Evolutionary conservation across 345 rosid genomes (phyloP).

Genomic region (Lumnitzera racemosa): DNA sequence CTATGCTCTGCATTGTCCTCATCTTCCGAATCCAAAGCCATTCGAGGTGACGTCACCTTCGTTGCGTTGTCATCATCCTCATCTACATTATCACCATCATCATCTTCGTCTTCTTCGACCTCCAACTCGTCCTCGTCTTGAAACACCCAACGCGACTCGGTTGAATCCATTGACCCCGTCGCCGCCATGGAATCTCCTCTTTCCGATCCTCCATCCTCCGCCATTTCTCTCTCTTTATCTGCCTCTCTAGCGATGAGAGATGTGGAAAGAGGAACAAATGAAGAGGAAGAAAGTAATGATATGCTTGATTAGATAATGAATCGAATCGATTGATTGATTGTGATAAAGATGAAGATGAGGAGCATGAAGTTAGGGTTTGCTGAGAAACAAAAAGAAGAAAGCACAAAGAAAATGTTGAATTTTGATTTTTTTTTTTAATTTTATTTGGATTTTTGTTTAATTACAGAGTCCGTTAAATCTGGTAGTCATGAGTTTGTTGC

Average conservation of each 20-base stretch:
- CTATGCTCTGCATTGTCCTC: conserved; percentile 68
- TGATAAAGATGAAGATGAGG: no score
- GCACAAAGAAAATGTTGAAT: no score
- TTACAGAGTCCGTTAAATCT: no score
- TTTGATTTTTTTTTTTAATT: no score
- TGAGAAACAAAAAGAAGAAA: no score
- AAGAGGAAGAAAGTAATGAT: no score
- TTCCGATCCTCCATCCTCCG: conserved; percentile 55
- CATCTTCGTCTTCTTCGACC: conserved; percentile 36
- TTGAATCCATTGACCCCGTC: conserved; percentile 61
- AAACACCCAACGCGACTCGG: conserved; percentile 92
- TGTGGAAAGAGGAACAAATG: background rate
- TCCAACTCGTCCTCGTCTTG: conserved; percentile 83
- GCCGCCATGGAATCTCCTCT: conserved; percentile 45
- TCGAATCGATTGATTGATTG: no score
- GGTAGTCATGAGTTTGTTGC: no score
- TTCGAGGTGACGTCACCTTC: conserved; percentile 13
- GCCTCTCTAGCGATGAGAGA: background rate
- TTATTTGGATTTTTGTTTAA: no score
- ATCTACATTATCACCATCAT: conserved; percentile 54
- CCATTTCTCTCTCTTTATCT: conserved; percentile 19
- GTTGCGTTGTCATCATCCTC: conserved; percentile 34
- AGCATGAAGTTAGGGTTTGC: no score
- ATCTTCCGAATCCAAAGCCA: conserved; percentile 65
- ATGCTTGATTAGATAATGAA: no score